Base-by-base conservation (phyloP, 2,329 filamentous ascomycete species). In the Aureobasidium sp. region DNA sequence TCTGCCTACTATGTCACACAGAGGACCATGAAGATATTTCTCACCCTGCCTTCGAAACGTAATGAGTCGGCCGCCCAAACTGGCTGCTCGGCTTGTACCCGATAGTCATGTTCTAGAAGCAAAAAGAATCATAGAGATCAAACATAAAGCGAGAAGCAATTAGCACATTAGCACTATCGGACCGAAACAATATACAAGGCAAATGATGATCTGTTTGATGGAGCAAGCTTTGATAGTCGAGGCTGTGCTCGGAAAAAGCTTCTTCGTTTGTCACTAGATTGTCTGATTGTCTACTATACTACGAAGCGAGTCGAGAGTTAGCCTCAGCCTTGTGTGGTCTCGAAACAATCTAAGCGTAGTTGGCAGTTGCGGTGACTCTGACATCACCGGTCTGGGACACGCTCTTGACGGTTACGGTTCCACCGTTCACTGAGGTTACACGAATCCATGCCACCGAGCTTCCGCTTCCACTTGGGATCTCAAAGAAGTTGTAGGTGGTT, bases 401-500 rank as follows among this genome's bases (percentile, higher is more conserved):
- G 40, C 69, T 67, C 61, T 66, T 67, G 20, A 69, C 66, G 36
- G 59, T 56, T 29, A 68, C 59, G 18, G 60, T 31, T 7, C 48
- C 40, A 9, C 66, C 68, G 16, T 54, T 66, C n/a, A 69, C 55
- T 38, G 61, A 66, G 15, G 69, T 71, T 10, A 68, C 67, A 59
- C 68, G 61, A 47, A 72, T 66, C 68, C 67, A 70, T 50, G 70
- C 70, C 15, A 66, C 65, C 13, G 59, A 50, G 20, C 64, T 51
- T 36, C 66, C 64, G 11, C 67, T 27, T 7, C 63, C 66, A 23
- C 66, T 65, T 0, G 65, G 59, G 23, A 69, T 66, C 48, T 68
- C 68, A 48, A 72, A 72, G 60, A 71, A 70, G 66, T 72, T 72
- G 67, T 72, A 70, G 33, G 62, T 68, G 43, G 69, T 63, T 50